phyloP scores from a whole-genome alignment of 345 rosid genomes.

The Gossypium longicalyx region DNA sequence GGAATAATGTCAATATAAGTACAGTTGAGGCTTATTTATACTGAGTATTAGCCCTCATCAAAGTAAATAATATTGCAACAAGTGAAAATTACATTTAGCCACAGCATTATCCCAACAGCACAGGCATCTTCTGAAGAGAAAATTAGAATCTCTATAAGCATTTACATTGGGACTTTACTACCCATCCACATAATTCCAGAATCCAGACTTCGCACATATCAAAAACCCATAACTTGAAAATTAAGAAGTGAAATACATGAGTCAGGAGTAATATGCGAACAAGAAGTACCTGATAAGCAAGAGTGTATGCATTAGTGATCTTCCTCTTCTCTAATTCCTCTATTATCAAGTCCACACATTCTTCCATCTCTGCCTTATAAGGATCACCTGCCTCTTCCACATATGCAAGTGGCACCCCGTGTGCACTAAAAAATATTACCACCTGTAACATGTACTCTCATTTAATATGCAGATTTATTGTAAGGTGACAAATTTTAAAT shows the following conservation, averaged over 20 bases:
- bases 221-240: background rate
- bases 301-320: conserved; percentile 64
- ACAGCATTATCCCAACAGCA: background rate
- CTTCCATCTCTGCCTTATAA: conserved; percentile 99
- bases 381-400: conserved; percentile 99
- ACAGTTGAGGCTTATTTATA: background rate
- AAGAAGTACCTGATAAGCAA: conserved; percentile 83
- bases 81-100: background rate
- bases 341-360: conserved; percentile 91
- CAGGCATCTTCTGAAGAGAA: background rate
- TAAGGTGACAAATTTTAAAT: background rate
- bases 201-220: background rate
- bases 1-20: background rate
- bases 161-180: background rate
- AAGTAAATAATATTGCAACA: background rate
- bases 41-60: background rate
- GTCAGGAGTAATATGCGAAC: conserved; percentile 1
- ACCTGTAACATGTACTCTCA: conserved; percentile 50
- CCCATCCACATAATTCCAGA: background rate
- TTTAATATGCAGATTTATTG: background rate
- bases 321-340: conserved; percentile 90
- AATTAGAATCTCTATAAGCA: background rate
- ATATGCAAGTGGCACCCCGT: conserved; percentile 98
- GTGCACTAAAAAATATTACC: conserved; percentile 98
- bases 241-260: conserved; percentile 5